These are phyloP conservation scores for Aspergillus cejpii DNA, from an alignment of 2,329 filamentous ascomycete genomes.

Conservation along the genomic window DNA sequence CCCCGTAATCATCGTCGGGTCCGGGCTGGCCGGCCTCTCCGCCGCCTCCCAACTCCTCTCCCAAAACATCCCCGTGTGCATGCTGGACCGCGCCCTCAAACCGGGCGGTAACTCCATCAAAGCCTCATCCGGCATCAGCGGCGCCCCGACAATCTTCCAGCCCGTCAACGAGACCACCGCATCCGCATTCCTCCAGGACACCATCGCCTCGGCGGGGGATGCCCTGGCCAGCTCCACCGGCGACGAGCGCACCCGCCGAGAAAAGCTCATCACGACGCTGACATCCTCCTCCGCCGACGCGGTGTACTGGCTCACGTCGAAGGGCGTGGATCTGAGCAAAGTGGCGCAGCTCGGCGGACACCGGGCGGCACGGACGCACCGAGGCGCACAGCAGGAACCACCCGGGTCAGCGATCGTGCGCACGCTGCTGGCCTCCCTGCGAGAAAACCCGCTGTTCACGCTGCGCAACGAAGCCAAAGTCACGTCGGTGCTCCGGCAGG, in stretches of 20 bases:
- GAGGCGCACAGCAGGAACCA: slow-evolving; percentile 49
- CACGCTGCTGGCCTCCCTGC: slow-evolving; percentile 48
- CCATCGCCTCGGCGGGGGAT: slow-evolving; percentile 50
- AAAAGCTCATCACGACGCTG: slow-evolving; percentile 46
- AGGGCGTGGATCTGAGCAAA: slow-evolving; percentile 53
- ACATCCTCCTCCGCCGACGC: slow-evolving; percentile 45
- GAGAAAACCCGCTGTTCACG: slow-evolving; percentile 46
- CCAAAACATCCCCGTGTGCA: slow-evolving; percentile 47
- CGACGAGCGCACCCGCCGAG: slow-evolving; percentile 31
- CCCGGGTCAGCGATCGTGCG: slow-evolving; percentile 55
- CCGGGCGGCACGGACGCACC: slow-evolving; percentile 50
- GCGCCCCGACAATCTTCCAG: slow-evolving; percentile 55
- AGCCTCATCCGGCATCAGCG: slow-evolving; percentile 61
- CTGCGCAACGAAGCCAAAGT: slow-evolving; percentile 51
- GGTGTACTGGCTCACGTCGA: slow-evolving; percentile 52
- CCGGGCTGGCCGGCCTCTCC: slow-evolving; percentile 57
- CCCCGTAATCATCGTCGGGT: slow-evolving; percentile 55
- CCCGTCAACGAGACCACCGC: slow-evolving; percentile 28
- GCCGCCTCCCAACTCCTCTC: slow-evolving; percentile 53
- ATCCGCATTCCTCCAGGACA: slow-evolving; percentile 52
- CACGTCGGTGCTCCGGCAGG: slow-evolving; percentile 42
- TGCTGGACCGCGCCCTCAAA: slow-evolving; percentile 55
- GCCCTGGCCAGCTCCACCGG: slow-evolving; percentile 19
- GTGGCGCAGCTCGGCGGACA: slow-evolving; percentile 58
- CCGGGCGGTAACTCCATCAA: slow-evolving; percentile 62